Percentiles rank a stretch among this genome's conserved stretches.
These are phyloP conservation scores for Wickerhamomyces alni DNA, from an alignment of 805 yeast genomes.

Conservation along the genomic window DNA sequence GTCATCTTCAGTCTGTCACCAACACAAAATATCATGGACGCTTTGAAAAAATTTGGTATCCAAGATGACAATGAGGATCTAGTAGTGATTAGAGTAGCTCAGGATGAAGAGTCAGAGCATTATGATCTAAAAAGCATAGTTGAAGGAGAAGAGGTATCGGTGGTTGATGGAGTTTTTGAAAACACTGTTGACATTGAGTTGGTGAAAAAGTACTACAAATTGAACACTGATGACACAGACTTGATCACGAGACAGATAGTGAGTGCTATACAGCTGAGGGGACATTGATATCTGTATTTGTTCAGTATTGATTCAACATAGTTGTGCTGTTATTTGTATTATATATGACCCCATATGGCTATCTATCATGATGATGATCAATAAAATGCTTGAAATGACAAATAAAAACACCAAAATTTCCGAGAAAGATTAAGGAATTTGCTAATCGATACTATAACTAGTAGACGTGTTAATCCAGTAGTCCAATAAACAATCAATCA, in stretches of 20 bases:
- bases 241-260: conserved; percentile 36
- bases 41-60: conserved; percentile 66
- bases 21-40: conserved; percentile 63
- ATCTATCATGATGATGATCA: no score
- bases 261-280: conserved; percentile 44
- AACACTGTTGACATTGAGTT: conserved; percentile 28
- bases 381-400: no score
- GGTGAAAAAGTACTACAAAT: conserved; percentile 26
- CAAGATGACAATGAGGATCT: conserved; percentile 40
- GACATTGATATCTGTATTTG: conserved; percentile 24
- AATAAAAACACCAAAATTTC: no score
- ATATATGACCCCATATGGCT: no score
- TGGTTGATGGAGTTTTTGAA: conserved; percentile 27
- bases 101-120: conserved; percentile 13
- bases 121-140: conserved; percentile 22
- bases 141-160: conserved; percentile 28
- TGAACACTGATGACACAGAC: conserved; percentile 8
- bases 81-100: conserved; percentile 45
- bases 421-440: no score
- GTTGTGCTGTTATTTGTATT: no score
- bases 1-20: conserved; percentile 65
- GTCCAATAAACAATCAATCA: no score
- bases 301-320: no score
- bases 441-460: no score
- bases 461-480: no score